phyloP scores from a whole-genome alignment of 2,329 filamentous ascomycete genomes.

The Penicillium sp. region DNA sequence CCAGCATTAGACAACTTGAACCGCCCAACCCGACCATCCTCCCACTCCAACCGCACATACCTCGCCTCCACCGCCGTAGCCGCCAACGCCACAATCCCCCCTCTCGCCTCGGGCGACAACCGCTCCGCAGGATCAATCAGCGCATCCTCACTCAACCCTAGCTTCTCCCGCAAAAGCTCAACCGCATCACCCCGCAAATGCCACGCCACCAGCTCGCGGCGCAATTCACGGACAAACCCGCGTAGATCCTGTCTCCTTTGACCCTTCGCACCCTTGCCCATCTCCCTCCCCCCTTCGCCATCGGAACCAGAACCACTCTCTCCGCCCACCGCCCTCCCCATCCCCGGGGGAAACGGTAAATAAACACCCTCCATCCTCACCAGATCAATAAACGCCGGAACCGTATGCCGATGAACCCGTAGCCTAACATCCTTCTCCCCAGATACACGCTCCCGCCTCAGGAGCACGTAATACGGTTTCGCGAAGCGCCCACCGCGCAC shows the following conservation, averaged over 20 bases:
- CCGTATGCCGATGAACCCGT: constrained; percentile 46
- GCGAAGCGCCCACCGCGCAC: constrained; percentile 40
- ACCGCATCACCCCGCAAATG: constrained; percentile 43
- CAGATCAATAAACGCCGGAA: constrained; percentile 48
- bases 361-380: constrained; percentile 40
- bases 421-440: constrained; percentile 26
- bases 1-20: constrained; percentile 46
- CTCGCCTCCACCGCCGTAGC: constrained; percentile 42
- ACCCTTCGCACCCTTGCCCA: constrained; percentile 5
- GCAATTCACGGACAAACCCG: constrained; percentile 40
- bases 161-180: constrained; percentile 33
- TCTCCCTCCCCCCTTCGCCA: constrained; percentile 12
- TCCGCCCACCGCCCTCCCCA: background rate
- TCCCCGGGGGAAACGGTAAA: constrained; percentile 24
- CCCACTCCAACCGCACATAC: constrained; percentile 48
- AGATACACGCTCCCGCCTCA: constrained; percentile 32
- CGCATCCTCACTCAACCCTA: constrained; percentile 30
- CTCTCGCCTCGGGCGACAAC: constrained; percentile 24
- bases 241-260: constrained; percentile 39
- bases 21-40: constrained; percentile 45
- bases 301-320: background rate
- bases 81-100: constrained; percentile 39
- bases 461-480: constrained; percentile 48
- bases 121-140: constrained; percentile 14
- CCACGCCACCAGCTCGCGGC: constrained; percentile 46